Percentiles rank a stretch among this genome's conserved stretches.
These are phyloP conservation scores for Phycomyces nitens DNA, from an alignment of 192 early-diverging fungal genomes.

Conservation along the genomic window DNA sequence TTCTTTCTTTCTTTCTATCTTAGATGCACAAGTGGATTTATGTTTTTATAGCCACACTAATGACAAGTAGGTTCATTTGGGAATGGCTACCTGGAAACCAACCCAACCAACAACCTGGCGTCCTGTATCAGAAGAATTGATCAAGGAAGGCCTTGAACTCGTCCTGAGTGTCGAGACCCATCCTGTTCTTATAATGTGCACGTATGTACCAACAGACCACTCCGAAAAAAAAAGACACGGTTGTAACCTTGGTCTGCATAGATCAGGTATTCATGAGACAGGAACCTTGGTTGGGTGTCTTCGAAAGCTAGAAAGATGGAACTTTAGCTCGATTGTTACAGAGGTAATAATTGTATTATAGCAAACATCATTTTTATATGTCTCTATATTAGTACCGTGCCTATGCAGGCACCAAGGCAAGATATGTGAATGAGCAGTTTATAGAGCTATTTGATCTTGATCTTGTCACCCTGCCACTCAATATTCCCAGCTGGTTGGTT, in stretches of 20 bases:
- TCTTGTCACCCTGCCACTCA: conserved; percentile 77
- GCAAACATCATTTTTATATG: not conserved
- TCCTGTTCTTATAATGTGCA: conserved; percentile 89
- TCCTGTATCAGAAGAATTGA: conserved; percentile 89
- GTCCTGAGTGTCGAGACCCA: conserved; percentile 75
- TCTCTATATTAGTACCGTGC: conserved; percentile 67
- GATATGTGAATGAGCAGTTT: conserved; percentile 90
- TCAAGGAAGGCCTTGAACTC: conserved; percentile 93
- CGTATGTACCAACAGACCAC: no score
- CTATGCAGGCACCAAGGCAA: conserved; percentile 83
- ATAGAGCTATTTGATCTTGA: conserved; percentile 94
- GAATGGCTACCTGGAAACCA: conserved; percentile 64
- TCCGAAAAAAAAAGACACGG: no score
- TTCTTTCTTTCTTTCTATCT: not conserved
- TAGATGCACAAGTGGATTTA: conserved; percentile 1
- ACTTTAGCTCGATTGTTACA: conserved; percentile 93
- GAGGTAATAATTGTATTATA: conserved; percentile 76
- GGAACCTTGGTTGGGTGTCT: conserved; percentile 91
- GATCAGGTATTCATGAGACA: conserved; percentile 90
- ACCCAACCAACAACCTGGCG: conserved; percentile 71
- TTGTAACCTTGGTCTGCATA: conserved; percentile 25
- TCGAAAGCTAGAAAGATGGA: conserved; percentile 91
- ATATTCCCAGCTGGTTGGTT: conserved; percentile 79
- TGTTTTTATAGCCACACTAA: no score
- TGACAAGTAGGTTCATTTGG: conserved; percentile 47